Conservation (phyloP, 495 filamentous ascomycete species). For the Lasiosphaeris hirsuta region DNA sequence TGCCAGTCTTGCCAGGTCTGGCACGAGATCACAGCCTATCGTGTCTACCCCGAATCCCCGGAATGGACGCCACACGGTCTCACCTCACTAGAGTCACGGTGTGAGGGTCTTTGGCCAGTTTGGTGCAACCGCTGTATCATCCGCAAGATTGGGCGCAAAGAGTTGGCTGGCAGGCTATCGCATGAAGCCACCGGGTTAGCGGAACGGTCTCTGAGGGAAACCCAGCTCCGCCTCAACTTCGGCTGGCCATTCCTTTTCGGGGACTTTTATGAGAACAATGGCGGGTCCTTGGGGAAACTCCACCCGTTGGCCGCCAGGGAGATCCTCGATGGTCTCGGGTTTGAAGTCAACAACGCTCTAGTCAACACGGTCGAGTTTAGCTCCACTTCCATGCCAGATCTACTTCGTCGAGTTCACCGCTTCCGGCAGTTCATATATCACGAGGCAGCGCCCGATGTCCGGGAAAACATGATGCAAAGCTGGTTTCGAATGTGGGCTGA, state of each 20-base stretch:
- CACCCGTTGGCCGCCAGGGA: no score
- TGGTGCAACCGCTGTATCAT: not conserved
- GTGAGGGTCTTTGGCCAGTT: no score
- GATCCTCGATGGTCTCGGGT: no score
- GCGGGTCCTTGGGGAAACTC: not conserved
- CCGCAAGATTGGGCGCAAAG: not conserved
- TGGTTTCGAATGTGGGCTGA: no score
- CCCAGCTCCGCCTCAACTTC: not conserved
- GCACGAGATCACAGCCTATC: conserved; percentile 1
- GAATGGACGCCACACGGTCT: not conserved
- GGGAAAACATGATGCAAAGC: no score
- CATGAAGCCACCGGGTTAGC: not conserved
- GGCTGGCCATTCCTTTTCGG: not conserved
- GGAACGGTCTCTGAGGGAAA: not conserved
- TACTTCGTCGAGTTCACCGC: no score
- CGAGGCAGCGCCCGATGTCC: no score
- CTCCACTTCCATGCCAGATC: no score
- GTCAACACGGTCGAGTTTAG: no score
- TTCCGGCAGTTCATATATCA: no score
- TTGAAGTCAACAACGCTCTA: no score
- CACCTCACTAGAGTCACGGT: not conserved
- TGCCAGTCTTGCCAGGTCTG: conserved; percentile 3
- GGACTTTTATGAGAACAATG: not conserved
- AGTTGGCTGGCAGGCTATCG: not conserved
- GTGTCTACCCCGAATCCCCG: not conserved